Evolutionary conservation across 108 stramenopile species (phyloP), one percentile per base, ranked within the genome.

Genomic region (Aurantiochytrium sp.): DNA sequence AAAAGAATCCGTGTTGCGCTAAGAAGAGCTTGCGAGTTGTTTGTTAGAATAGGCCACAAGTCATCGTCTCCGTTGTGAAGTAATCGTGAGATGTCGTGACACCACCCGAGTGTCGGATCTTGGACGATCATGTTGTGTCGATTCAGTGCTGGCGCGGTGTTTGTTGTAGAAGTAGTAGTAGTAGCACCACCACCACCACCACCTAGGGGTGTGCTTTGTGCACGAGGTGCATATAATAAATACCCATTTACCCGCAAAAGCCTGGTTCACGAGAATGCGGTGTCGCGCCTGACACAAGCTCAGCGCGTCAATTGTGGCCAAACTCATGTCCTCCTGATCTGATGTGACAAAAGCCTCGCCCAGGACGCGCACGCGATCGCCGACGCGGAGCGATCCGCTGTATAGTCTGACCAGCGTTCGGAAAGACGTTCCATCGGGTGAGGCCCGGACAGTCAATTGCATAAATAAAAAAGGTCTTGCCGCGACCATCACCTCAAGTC

Each of bases 401-500:
- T 98, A 99, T 44, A 98, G 96, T 59, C 97, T 90, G 42, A 93
- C 96, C 59, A 97, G 93, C 25, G 97, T 93, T 47, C 91, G 92
- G 88, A 97, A 98, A 44, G 93, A 93, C 55, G 92, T 95, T 29
- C 96, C 97, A n/a, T 94, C 94, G 0, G 94, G 90, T 44, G 94
- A 91, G 98, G 29, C 99, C 99, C 0, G 99, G 98, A 92, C 96
- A 96, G 91, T 99, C 99, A 60, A 98, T 60, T 8, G 96, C 45
- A 60, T 98, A 97, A 0, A 99, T 45, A 16, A 95, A 90, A 93
- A 90, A 97, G 28, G 93, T 93, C 93, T 99, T 99, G 4, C 97
- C 97, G 18, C 95, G 88, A 57, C 95, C 95, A 91, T 97, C 96
- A 28, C 28, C 58, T 95, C 92, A 42, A 97, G 91, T 21, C 96